A percentile compares a stretch with the other conserved stretches of the same genome.
phyloP scores from a whole-genome alignment of 2,329 filamentous ascomycete species.

The Colletotrichum sp. region DNA sequence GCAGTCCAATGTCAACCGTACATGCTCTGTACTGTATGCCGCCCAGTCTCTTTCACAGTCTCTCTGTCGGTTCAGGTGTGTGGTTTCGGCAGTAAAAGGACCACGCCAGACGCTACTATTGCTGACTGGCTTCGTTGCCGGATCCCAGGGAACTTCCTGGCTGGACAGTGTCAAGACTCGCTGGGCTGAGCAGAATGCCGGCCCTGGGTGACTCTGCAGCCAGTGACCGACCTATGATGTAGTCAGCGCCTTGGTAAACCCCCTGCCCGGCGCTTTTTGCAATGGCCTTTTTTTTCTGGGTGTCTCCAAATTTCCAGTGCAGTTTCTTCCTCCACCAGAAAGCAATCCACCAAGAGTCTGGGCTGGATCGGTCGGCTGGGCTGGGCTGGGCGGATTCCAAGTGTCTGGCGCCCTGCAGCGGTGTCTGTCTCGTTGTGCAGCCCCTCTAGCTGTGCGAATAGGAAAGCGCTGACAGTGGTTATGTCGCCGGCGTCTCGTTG shows the following conservation, averaged over 20 bases:
- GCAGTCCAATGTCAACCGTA: not conserved
- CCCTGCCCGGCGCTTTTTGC: constrained; percentile 2
- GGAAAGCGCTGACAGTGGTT: not conserved
- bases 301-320: not conserved
- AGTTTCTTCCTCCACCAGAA: not conserved
- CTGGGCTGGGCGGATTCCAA: constrained; percentile 8
- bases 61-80: not conserved
- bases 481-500: not conserved
- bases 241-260: not conserved
- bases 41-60: not conserved
- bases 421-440: not conserved
- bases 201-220: not conserved
- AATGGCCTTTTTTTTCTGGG: not conserved
- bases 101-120: not conserved
- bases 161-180: not conserved
- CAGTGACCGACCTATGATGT: constrained; percentile 17
- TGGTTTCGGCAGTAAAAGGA: not conserved
- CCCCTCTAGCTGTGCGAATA: not conserved
- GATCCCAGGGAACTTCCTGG: not conserved
- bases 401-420: not conserved
- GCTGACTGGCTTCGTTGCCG: not conserved
- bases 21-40: not conserved
- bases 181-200: not conserved
- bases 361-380: not conserved
- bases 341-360: not conserved